These are phyloP conservation scores for Ustilago shanxiensis DNA, from an alignment of 1,284 basidiomycete genomes.

Conservation along the genomic window DNA sequence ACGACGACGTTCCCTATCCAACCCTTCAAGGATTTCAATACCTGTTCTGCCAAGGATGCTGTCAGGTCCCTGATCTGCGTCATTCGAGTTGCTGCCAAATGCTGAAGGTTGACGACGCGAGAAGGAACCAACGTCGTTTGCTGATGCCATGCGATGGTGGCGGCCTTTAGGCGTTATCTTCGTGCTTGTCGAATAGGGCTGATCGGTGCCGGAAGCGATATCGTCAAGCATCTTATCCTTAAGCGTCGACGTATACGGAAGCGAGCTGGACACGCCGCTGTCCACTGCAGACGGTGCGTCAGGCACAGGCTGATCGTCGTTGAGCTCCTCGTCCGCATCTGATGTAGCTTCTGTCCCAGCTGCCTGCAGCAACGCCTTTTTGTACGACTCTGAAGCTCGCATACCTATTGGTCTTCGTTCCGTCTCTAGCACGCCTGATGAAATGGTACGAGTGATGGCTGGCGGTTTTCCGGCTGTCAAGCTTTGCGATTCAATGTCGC, in stretches of 20 bases:
- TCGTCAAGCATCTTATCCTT: slow-evolving; percentile 21
- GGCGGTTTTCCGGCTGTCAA: neutral
- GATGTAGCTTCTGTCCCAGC: slow-evolving; percentile 11
- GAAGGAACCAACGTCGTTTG: slow-evolving; percentile 27
- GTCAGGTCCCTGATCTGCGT: neutral
- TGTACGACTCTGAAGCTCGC: slow-evolving; percentile 48
- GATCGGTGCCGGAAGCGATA: neutral
- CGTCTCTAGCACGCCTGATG: slow-evolving; percentile 28
- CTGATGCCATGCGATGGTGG: slow-evolving; percentile 35
- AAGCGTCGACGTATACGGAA: slow-evolving; percentile 41
- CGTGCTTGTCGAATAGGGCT: neutral
- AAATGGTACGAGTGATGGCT: slow-evolving; percentile 15
- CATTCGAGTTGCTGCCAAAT: neutral
- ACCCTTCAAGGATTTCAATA: slow-evolving; percentile 58
- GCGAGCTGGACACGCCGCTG: slow-evolving; percentile 23
- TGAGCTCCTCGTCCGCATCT: slow-evolving; percentile 7
- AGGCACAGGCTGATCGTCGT: slow-evolving; percentile 1
- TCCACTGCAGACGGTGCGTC: neutral
- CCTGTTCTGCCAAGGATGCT: slow-evolving; percentile 45
- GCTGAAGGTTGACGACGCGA: slow-evolving; percentile 12
- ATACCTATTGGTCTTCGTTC: slow-evolving; percentile 39
- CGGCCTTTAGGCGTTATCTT: neutral
- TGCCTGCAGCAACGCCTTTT: slow-evolving; percentile 33
- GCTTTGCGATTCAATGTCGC: neutral
- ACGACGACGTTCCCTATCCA: slow-evolving; percentile 46